Evolutionary conservation across 2,329 filamentous ascomycete genomes (phyloP).

Genomic region (Verticillium isaacii): DNA sequence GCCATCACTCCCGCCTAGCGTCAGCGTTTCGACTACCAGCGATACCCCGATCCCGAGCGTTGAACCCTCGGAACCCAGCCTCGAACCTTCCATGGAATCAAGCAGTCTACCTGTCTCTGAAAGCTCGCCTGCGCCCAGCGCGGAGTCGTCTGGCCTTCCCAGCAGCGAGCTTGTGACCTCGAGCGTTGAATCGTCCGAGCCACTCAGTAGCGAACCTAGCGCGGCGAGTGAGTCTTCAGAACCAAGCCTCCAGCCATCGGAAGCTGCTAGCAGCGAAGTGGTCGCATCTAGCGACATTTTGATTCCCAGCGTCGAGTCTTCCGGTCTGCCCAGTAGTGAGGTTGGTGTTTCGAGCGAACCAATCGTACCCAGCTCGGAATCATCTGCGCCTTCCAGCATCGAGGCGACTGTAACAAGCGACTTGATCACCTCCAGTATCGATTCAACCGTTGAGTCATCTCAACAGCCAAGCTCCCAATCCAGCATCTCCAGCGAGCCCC

Average conservation of each 20-base stretch:
- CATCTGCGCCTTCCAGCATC: background rate
- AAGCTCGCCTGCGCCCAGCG: too few species aligned
- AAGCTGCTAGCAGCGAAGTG: background rate
- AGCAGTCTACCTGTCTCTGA: background rate
- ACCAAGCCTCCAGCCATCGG: background rate
- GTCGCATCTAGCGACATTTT: background rate
- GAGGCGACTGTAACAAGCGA: background rate
- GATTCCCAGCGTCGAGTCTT: background rate
- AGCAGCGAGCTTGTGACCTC: background rate
- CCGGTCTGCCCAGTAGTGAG: background rate
- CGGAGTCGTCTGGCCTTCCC: too few species aligned
- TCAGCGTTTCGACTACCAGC: background rate
- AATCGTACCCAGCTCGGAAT: background rate
- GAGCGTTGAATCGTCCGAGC: background rate
- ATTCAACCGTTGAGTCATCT: background rate
- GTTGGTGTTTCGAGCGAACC: background rate
- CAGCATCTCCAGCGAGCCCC: background rate
- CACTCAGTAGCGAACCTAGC: background rate
- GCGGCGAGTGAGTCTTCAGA: background rate
- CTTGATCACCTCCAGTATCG: background rate
- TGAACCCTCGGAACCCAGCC: background rate
- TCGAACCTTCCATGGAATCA: background rate
- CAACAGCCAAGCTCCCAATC: background rate
- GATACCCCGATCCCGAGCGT: background rate
- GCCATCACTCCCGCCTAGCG: background rate